These are phyloP conservation scores for Gossypium herbaceum DNA, from an alignment of 345 rosid species.

Conservation along the genomic window DNA sequence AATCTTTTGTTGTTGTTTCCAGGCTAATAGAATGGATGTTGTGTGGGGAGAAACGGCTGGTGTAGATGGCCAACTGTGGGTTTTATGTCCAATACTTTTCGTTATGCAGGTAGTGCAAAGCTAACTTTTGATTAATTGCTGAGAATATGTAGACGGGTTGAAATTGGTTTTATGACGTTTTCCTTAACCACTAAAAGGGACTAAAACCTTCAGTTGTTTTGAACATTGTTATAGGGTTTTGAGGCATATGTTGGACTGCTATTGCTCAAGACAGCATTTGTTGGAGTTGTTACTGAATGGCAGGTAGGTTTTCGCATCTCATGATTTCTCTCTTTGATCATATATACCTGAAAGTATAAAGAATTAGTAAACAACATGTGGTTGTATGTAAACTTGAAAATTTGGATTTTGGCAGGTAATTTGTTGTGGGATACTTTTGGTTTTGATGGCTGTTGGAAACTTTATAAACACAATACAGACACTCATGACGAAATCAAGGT, in stretches of 20 bases:
- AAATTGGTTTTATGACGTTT: background rate
- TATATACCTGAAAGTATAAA: background rate
- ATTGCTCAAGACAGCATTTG: slow-evolving; percentile 73
- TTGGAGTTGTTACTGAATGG: slow-evolving; percentile 78
- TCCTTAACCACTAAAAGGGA: background rate
- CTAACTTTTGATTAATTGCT: background rate
- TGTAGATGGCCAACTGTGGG: slow-evolving; percentile 91
- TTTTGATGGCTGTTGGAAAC: slow-evolving; percentile 93
- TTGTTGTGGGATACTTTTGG: slow-evolving; percentile 70
- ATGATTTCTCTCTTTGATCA: background rate
- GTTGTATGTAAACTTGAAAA: background rate
- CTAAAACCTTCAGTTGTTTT: background rate
- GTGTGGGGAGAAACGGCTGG: slow-evolving; percentile 99
- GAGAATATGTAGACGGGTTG: background rate
- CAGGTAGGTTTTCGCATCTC: slow-evolving; percentile 48
- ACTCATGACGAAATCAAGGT: slow-evolving; percentile 76
- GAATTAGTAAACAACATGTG: background rate
- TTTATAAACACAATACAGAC: slow-evolving; percentile 81
- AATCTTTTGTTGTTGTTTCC: slow-evolving; percentile 11
- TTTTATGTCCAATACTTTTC: slow-evolving; percentile 90
- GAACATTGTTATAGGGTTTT: slow-evolving; percentile 53
- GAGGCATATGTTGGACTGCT: slow-evolving; percentile 89
- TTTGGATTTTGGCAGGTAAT: slow-evolving; percentile 51
- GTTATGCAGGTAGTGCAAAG: slow-evolving; percentile 65
- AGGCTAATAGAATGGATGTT: slow-evolving; percentile 99